Conservation (phyloP, 192 early-diverging fungal species). For the Pilobolus umbonatus region DNA sequence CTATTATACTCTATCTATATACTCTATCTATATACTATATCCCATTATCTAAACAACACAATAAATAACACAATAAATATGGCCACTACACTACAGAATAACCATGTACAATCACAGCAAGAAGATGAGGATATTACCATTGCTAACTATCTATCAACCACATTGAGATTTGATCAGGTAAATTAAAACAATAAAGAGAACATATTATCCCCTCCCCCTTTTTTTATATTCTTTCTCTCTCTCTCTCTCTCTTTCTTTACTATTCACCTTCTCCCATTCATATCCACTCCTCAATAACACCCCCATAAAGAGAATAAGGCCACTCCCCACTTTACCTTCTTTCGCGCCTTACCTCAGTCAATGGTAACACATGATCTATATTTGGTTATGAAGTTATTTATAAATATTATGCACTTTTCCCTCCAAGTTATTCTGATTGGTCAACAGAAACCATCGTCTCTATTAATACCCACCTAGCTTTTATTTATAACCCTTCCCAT, state of each 20-base stretch:
- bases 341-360: slow-evolving; percentile 1
- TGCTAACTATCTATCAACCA: slow-evolving; percentile 13
- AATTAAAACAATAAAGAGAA: too few species aligned
- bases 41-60: too few species aligned
- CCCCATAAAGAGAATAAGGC: too few species aligned
- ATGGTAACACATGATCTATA: slow-evolving; percentile 5
- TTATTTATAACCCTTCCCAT: slow-evolving; percentile 4
- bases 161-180: slow-evolving; percentile 20
- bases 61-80: background rate
- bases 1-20: too few species aligned
- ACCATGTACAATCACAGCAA: slow-evolving; percentile 2
- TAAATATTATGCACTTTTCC: slow-evolving; percentile 16
- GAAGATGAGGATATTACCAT: slow-evolving; percentile 26
- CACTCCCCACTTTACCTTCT: background rate
- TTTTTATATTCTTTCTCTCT: background rate
- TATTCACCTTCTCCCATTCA: slow-evolving; percentile 1
- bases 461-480: background rate
- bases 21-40: too few species aligned
- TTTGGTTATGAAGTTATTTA: slow-evolving; percentile 20
- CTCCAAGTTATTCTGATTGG: background rate
- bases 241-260: background rate
- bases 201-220: too few species aligned
- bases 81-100: background rate
- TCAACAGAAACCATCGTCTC: background rate
- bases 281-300: background rate